Conservation (phyloP, 306 rosid species). For the Quillaja saponaria region DNA sequence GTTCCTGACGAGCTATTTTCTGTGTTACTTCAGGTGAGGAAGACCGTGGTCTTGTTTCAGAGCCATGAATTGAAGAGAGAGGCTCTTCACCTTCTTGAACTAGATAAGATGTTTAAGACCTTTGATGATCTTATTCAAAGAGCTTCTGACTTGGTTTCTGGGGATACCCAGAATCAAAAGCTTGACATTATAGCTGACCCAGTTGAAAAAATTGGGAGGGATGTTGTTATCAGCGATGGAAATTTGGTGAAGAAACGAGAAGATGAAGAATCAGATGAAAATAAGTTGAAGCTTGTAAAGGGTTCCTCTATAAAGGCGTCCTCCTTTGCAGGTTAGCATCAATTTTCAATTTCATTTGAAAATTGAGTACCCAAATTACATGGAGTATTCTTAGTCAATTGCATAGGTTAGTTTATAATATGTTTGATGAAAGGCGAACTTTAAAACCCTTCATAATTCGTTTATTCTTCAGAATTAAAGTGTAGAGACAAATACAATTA, state of each 20-base stretch:
- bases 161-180: conserved; percentile 36
- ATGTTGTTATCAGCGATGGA: conserved; percentile 34
- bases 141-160: conserved; percentile 67
- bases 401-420: not conserved
- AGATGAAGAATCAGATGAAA: conserved; percentile 34
- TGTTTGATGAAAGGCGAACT: not conserved
- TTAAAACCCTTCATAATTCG: not conserved
- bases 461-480: not conserved
- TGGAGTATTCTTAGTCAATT: not conserved
- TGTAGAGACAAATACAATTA: not conserved
- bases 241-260: conserved; percentile 33
- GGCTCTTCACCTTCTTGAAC: conserved; percentile 56
- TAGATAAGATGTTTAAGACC: conserved; percentile 56
- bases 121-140: conserved; percentile 76
- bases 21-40: conserved; percentile 57
- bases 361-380: conserved; percentile 2
- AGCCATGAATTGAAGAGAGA: conserved; percentile 63
- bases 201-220: conserved; percentile 30
- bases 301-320: conserved; percentile 37
- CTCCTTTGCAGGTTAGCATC: conserved; percentile 54
- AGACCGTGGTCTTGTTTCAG: conserved; percentile 54
- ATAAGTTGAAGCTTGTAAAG: conserved; percentile 31
- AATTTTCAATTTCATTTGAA: conserved; percentile 9
- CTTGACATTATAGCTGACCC: conserved; percentile 30
- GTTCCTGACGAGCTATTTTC: conserved; percentile 67